These are phyloP conservation scores for Aureobasidium sp. DNA, from an alignment of 2,329 filamentous ascomycete genomes.

Conservation along the genomic window DNA sequence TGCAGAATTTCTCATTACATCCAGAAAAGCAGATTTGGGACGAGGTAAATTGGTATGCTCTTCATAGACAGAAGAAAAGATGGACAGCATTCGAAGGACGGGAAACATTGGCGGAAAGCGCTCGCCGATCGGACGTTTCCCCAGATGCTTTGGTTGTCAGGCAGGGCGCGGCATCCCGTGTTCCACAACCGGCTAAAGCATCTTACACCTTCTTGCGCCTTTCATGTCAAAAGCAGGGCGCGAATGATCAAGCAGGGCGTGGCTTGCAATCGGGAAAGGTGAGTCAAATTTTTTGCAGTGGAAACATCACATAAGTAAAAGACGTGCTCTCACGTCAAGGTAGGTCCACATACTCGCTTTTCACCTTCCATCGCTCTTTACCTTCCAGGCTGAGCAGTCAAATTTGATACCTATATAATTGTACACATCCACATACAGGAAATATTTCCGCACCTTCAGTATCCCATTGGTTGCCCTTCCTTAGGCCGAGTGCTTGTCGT, in stretches of 20 bases:
- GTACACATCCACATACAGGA: neutral
- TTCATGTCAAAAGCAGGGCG: conserved; percentile 11
- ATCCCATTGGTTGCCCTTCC: conserved; percentile 3
- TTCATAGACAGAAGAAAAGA: neutral
- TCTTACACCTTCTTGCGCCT: conserved; percentile 1
- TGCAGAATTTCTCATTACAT: neutral
- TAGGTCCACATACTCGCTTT: conserved; percentile 7
- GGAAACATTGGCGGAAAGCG: neutral
- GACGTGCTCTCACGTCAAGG: neutral
- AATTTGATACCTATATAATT: conserved; percentile 4
- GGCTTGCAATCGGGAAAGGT: neutral
- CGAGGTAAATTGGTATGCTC: neutral
- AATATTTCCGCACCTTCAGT: neutral
- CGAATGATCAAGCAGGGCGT: conserved; percentile 7
- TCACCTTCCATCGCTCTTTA: conserved; percentile 5
- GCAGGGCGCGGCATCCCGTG: neutral
- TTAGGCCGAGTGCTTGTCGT: conserved; percentile 5
- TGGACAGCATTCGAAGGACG: neutral
- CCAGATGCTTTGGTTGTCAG: neutral
- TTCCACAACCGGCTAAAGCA: neutral
- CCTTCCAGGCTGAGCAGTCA: neutral
- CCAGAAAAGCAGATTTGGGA: neutral
- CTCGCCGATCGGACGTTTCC: neutral
- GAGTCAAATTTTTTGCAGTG: neutral
- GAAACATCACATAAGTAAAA: neutral